Evolutionary conservation across 495 filamentous ascomycete species (phyloP).

Genomic region (Penicillium pulvis): DNA sequence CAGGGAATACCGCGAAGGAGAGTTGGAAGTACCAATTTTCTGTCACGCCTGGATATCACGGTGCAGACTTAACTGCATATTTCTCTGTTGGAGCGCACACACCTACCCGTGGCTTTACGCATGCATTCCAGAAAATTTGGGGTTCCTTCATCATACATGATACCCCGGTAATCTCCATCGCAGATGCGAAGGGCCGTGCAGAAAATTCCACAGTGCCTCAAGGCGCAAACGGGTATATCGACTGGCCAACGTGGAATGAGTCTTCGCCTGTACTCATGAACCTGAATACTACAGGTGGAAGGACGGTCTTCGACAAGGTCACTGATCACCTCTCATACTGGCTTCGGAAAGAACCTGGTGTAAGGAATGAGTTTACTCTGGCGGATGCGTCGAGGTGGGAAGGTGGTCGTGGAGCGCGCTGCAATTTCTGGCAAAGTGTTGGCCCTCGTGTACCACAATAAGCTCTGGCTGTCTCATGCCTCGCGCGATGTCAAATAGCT

Average conservation of each 20-base stretch:
- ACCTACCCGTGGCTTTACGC: constrained; percentile 17
- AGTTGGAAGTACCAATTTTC: constrained; percentile 65
- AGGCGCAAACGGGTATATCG: constrained; percentile 4
- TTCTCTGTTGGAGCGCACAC: constrained; percentile 36
- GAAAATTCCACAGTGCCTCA: constrained; percentile 14
- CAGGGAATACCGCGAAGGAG: constrained; percentile 19
- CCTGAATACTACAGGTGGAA: constrained; percentile 26
- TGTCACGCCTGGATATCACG: constrained; percentile 60
- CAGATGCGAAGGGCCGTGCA: constrained; percentile 13
- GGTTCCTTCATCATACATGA: constrained; percentile 55
- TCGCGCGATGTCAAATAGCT: neutral
- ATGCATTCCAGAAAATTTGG: constrained; percentile 37
- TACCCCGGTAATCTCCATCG: constrained; percentile 42
- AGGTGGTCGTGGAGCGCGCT: constrained; percentile 55
- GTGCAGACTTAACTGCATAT: constrained; percentile 53
- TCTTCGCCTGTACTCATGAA: constrained; percentile 18
- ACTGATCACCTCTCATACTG: constrained; percentile 20
- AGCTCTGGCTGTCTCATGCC: neutral
- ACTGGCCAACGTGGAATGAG: constrained; percentile 16
- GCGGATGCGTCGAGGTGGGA: constrained; percentile 57
- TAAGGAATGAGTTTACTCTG: constrained; percentile 50
- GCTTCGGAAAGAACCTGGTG: constrained; percentile 39
- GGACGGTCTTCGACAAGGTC: constrained; percentile 8
- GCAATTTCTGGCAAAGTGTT: constrained; percentile 58
- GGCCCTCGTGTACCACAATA: constrained; percentile 18